Evolutionary conservation across 495 filamentous ascomycete genomes (phyloP), one percentile per base, ranked within the genome.

Genomic region (Penicillium simplicissimum): DNA sequence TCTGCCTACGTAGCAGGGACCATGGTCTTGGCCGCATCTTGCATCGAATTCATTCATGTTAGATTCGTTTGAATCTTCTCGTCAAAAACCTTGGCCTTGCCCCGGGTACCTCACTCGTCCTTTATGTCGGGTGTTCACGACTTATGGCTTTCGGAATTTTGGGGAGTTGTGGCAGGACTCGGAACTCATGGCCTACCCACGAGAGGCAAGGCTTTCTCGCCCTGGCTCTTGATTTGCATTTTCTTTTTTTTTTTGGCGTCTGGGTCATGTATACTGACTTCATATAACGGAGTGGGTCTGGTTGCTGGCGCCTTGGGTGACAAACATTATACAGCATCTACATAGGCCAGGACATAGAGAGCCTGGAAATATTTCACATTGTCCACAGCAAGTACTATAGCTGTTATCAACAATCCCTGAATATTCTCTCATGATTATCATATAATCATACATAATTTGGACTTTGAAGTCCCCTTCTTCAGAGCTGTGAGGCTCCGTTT

Each of bases 201-300:
- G 45, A 13, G 45, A 49, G 19, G 2, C 19, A 59, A 25, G 47
- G 42, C 56, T 33, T 56, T 11, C 28, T 31, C 21, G 43, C 56
- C 11, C 52, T 38, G 19, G 33, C 51, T 58, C 55, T 57, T 37
- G 35, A 43, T 52, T 52, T 61, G 52, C 58, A 63, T 63, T 33
- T 56, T 48, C 28, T 43, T 33, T 56, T 52, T 61, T 33, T 58
- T 55, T 49, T 35, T 52, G 38, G 62, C 62, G 68, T 55, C 64
- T 58, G 31, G 66, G 56, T 55, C 28, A 60, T 62, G 61, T 71
- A 66, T 45, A 68, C 63, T 62, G 59, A 37, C 58, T 49, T 65
- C 33, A 65, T 59, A 58, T 59, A 58, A 52, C 43, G 62, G 59
- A 28, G 58, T 43, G 40, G 55, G 49, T 62, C 55, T 64, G 55